These are phyloP conservation scores for Plasmodium fragile DNA, from an alignment of 169 alveolate species.

Conservation along the genomic window DNA sequence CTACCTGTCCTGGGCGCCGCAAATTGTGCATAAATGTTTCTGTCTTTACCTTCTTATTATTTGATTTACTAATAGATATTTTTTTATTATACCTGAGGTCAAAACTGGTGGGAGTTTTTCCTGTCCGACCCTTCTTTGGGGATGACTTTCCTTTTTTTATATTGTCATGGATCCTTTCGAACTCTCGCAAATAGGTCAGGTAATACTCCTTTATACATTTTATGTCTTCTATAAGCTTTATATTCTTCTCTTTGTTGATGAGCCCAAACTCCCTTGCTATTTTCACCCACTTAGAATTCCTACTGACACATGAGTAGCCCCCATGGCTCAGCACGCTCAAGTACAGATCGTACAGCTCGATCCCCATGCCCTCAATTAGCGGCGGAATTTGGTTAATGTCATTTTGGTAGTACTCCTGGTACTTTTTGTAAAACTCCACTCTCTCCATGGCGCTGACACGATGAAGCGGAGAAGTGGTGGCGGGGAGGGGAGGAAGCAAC, in stretches of 20 bases:
- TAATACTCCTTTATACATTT: conserved; percentile 59
- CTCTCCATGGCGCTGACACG: conserved; percentile 21
- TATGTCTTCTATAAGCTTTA: conserved; percentile 31
- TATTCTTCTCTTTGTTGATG: conserved; percentile 68
- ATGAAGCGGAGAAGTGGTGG: background rate
- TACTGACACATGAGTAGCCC: conserved; percentile 69
- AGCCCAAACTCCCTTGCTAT: conserved; percentile 68
- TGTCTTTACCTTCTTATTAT: background rate
- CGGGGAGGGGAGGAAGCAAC: background rate
- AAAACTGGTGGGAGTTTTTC: background rate
- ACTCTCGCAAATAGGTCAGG: conserved; percentile 67
- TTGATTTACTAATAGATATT: background rate
- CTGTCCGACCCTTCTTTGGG: conserved; percentile 26
- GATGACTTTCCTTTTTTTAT: conserved; percentile 55
- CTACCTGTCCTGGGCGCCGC: background rate
- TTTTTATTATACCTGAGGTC: conserved; percentile 37
- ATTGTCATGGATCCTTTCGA: conserved; percentile 74
- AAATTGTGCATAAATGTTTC: background rate
- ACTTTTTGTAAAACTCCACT: conserved; percentile 47
- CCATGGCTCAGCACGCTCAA: conserved; percentile 69
- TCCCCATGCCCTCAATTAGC: conserved; percentile 9
- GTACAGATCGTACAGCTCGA: conserved; percentile 60
- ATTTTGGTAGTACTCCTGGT: conserved; percentile 48
- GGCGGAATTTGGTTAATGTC: conserved; percentile 32
- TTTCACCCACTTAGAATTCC: conserved; percentile 74